A percentile compares a stretch with the other conserved stretches of the same genome.
phyloP scores from a whole-genome alignment of 192 early-diverging fungal species.

The Bifiguratus adelaidae region DNA sequence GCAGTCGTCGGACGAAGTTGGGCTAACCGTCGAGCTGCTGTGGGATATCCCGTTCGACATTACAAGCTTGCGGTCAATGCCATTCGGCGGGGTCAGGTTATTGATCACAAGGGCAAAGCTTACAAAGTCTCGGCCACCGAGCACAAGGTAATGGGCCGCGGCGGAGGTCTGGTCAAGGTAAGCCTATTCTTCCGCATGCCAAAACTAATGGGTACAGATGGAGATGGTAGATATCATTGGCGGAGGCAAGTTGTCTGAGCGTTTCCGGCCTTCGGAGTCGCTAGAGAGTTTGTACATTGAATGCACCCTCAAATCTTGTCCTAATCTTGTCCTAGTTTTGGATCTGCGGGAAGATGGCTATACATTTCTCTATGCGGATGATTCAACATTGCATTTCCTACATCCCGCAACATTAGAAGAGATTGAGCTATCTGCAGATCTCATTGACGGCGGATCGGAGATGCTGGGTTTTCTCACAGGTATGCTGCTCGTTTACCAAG shows the following conservation, averaged over 20 bases:
- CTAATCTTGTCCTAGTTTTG: constrained; percentile 29
- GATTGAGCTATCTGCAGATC: constrained; percentile 37
- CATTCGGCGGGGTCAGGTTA: constrained; percentile 56
- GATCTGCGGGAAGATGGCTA: constrained; percentile 50
- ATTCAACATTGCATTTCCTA: constrained; percentile 49
- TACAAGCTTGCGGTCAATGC: constrained; percentile 37
- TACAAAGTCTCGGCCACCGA: constrained; percentile 54
- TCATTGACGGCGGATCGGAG: constrained; percentile 46
- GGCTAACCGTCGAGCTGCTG: not conserved
- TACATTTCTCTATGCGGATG: constrained; percentile 65
- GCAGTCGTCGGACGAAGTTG: no score
- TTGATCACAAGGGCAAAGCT: constrained; percentile 55
- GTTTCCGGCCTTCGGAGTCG: constrained; percentile 57
- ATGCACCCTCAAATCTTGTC: not conserved
- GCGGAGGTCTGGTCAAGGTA: constrained; percentile 50
- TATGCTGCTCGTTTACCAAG: constrained; percentile 6
- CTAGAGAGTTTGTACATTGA: constrained; percentile 35
- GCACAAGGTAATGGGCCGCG: constrained; percentile 57
- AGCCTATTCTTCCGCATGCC: not conserved
- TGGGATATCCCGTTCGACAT: constrained; percentile 15
- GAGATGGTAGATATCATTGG: constrained; percentile 60
- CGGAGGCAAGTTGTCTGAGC: constrained; percentile 42
- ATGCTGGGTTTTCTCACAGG: constrained; percentile 12
- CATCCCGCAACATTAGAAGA: constrained; percentile 65
- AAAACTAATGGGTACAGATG: constrained; percentile 25